phyloP scores from a whole-genome alignment of 805 yeast species.

The Komagataella mondaviorum region DNA sequence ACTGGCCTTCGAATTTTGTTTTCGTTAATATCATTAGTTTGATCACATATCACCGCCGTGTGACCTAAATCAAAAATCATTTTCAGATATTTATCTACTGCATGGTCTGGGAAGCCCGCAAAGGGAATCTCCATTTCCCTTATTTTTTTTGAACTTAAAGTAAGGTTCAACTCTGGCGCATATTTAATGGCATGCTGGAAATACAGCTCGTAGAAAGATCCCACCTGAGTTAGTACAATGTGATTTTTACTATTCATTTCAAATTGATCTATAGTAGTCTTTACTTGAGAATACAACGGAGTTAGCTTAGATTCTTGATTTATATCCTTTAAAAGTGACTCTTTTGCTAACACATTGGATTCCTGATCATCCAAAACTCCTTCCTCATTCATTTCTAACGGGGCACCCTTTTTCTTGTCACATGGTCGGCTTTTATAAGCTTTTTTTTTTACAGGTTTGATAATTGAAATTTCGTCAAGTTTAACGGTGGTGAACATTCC shows the following conservation, averaged over 20 bases:
- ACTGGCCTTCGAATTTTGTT: conserved; percentile 50
- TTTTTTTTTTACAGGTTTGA: not conserved
- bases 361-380: not conserved
- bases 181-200: conserved; percentile 74
- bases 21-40: conserved; percentile 20
- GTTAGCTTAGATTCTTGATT: conserved; percentile 6
- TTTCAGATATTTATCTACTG: conserved; percentile 60
- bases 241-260: conserved; percentile 15
- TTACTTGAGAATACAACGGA: conserved; percentile 16
- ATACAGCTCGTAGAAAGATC: conserved; percentile 78
- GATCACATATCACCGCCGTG: conserved; percentile 79
- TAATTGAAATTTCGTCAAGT: not conserved
- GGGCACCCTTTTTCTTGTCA: not conserved
- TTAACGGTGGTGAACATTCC: not conserved
- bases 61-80: conserved; percentile 54
- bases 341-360: not conserved
- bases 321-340: not conserved
- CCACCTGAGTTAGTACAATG: conserved; percentile 69
- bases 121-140: conserved; percentile 43
- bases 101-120: conserved; percentile 82
- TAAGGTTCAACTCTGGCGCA: conserved; percentile 60
- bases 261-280: conserved; percentile 13
- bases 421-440: not conserved
- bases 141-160: conserved; percentile 45
- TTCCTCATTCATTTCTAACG: not conserved